Conservation (phyloP, 148 eudicot genomes). For the Rhododendron mucronatum region DNA sequence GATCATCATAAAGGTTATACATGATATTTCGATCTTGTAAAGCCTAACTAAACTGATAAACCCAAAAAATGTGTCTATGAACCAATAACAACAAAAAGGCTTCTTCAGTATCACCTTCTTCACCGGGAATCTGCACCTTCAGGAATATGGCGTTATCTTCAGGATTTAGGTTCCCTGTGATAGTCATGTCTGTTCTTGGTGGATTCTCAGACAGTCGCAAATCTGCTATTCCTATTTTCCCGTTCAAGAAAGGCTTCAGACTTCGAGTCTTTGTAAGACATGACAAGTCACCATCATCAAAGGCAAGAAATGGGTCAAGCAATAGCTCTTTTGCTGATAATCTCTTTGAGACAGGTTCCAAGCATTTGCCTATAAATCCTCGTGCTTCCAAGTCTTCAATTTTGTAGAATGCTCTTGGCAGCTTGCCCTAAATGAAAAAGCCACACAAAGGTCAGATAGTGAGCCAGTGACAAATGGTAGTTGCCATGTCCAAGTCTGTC, state of each 20-base stretch:
- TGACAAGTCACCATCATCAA: constrained; percentile 14
- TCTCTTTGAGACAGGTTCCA: constrained; percentile 38
- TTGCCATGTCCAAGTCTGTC: constrained; percentile 4
- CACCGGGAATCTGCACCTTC: constrained; percentile 41
- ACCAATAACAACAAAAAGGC: not conserved
- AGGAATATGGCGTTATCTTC: constrained; percentile 45
- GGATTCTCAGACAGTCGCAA: constrained; percentile 25
- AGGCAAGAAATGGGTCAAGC: constrained; percentile 38
- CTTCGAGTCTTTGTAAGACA: not conserved
- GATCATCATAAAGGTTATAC: not conserved
- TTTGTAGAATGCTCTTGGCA: constrained; percentile 43
- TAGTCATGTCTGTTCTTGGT: constrained; percentile 44
- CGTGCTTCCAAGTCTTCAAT: constrained; percentile 42
- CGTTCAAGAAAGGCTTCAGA: constrained; percentile 41
- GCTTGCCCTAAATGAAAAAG: constrained; percentile 35
- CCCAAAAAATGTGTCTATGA: not conserved
- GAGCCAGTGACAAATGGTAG: not conserved
- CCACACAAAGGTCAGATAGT: not conserved
- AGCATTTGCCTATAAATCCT: constrained; percentile 39
- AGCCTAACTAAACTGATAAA: not conserved
- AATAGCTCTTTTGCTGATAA: constrained; percentile 42
- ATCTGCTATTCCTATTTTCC: constrained; percentile 22
- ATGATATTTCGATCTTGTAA: not conserved
- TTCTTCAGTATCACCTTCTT: constrained; percentile 28
- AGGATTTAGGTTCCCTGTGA: constrained; percentile 46